These are phyloP conservation scores for Hirschfeldia incana DNA, from an alignment of 345 rosid genomes.

Conservation along the genomic window DNA sequence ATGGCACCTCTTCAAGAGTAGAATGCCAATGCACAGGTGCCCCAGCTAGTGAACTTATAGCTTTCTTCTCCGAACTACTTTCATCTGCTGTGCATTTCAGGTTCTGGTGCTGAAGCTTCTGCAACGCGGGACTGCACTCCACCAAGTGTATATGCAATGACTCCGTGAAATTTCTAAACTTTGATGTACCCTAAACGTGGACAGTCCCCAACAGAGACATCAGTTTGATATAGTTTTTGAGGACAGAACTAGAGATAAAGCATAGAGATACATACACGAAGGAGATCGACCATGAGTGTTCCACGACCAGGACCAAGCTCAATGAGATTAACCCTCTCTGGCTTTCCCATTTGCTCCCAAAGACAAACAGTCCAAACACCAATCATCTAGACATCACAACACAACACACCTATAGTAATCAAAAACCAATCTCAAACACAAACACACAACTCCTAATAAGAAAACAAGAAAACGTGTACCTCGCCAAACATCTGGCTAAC, in stretches of 20 bases:
- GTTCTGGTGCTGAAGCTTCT: constrained; percentile 66
- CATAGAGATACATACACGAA: constrained; percentile 53
- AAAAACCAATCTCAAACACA: background rate
- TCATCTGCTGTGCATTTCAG: constrained; percentile 66
- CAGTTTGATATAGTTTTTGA: background rate
- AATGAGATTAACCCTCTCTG: constrained; percentile 70
- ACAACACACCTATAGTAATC: background rate
- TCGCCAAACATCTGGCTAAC: constrained; percentile 97
- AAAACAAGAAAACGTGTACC: constrained; percentile 41
- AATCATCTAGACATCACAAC: constrained; percentile 54
- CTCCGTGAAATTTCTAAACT: constrained; percentile 70
- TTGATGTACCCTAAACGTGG: constrained; percentile 67
- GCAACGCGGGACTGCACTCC: constrained; percentile 82
- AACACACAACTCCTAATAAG: background rate
- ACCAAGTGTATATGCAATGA: constrained; percentile 80
- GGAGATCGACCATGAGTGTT: constrained; percentile 93
- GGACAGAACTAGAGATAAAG: background rate
- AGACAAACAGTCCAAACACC: constrained; percentile 92
- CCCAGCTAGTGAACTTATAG: constrained; percentile 57
- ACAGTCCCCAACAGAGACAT: constrained; percentile 9
- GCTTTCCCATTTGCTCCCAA: constrained; percentile 96
- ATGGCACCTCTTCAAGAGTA: constrained; percentile 76
- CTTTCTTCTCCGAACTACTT: constrained; percentile 42
- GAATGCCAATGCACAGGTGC: constrained; percentile 80
- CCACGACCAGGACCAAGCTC: constrained; percentile 97